Conservation (phyloP, 768 basidiomycete genomes). For the Podaxis sp. region DNA sequence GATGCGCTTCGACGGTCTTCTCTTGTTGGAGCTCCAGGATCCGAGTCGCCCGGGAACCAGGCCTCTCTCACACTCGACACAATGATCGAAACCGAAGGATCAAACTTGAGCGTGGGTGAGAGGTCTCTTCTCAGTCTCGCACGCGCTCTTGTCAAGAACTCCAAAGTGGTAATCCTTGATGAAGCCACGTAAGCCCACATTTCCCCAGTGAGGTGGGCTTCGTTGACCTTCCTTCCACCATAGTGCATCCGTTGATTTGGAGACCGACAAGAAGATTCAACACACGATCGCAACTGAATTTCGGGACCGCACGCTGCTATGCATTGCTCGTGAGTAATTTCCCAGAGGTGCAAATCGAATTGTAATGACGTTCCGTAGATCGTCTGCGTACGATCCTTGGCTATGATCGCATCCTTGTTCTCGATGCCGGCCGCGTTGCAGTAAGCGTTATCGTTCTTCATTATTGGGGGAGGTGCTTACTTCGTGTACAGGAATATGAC, state of each 20-base stretch:
- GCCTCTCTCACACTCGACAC: slow-evolving; percentile 72
- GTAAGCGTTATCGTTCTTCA: slow-evolving; percentile 28
- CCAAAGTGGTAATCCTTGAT: slow-evolving; percentile 75
- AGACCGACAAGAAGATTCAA: slow-evolving; percentile 83
- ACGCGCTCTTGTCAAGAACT: slow-evolving; percentile 76
- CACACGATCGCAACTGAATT: slow-evolving; percentile 76
- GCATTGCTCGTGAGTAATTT: slow-evolving; percentile 70
- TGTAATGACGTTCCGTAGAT: slow-evolving; percentile 33
- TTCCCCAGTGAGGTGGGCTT: background rate
- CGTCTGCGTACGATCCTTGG: slow-evolving; percentile 76
- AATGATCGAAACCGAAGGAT: slow-evolving; percentile 74
- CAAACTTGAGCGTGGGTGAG: slow-evolving; percentile 71
- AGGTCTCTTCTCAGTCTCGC: slow-evolving; percentile 76
- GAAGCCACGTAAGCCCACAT: slow-evolving; percentile 56
- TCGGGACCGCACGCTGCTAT: slow-evolving; percentile 68
- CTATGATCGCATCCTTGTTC: slow-evolving; percentile 71
- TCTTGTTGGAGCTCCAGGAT: slow-evolving; percentile 27
- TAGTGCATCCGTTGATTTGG: slow-evolving; percentile 69
- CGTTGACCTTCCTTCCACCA: slow-evolving; percentile 8
- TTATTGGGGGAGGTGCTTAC: background rate
- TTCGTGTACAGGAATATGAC: slow-evolving; percentile 48
- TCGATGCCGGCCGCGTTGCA: slow-evolving; percentile 60
- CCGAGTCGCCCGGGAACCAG: slow-evolving; percentile 40
- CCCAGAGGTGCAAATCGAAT: slow-evolving; percentile 17
- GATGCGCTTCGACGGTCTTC: slow-evolving; percentile 69